phyloP scores from a whole-genome alignment of 257 asterid genomes.

The Fraxinus cuspidata region DNA sequence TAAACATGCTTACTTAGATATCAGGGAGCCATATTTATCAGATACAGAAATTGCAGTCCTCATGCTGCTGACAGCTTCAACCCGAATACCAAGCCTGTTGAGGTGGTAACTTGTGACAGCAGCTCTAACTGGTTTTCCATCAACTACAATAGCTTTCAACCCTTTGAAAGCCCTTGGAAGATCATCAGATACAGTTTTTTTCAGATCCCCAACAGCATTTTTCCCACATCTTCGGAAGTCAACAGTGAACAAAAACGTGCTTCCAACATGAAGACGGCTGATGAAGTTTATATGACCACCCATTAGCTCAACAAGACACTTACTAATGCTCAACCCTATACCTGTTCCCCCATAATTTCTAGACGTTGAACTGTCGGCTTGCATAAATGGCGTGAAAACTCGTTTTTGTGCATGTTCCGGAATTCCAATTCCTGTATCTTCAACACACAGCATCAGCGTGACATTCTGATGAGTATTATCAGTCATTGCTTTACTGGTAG shows the following conservation, averaged over 20 bases:
- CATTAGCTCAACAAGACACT: conserved; percentile 90
- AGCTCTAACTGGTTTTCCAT: conserved; percentile 77
- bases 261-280: conserved; percentile 78
- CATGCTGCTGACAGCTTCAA: conserved; percentile 55
- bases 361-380: conserved; percentile 96
- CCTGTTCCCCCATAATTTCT: conserved; percentile 94
- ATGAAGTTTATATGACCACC: conserved; percentile 82
- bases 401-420: conserved; percentile 70
- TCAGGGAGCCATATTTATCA: conserved; percentile 40
- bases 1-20: conserved; percentile 52
- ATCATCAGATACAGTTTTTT: conserved; percentile 53
- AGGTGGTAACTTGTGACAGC: conserved; percentile 79
- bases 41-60: conserved; percentile 44
- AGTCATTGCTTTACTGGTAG: conserved; percentile 31
- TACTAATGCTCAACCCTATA: conserved; percentile 87
- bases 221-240: conserved; percentile 54
- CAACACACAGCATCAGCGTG: conserved; percentile 67
- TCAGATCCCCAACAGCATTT: conserved; percentile 34
- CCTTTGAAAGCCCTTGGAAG: conserved; percentile 64
- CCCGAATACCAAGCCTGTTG: conserved; percentile 75
- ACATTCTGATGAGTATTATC: conserved; percentile 39
- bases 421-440: conserved; percentile 92
- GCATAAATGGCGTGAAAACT: conserved; percentile 93
- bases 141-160: conserved; percentile 64
- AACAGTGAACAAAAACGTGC: conserved; percentile 79